Evolutionary conservation across 257 asterid species (phyloP).

Genomic region (Striga asiatica): DNA sequence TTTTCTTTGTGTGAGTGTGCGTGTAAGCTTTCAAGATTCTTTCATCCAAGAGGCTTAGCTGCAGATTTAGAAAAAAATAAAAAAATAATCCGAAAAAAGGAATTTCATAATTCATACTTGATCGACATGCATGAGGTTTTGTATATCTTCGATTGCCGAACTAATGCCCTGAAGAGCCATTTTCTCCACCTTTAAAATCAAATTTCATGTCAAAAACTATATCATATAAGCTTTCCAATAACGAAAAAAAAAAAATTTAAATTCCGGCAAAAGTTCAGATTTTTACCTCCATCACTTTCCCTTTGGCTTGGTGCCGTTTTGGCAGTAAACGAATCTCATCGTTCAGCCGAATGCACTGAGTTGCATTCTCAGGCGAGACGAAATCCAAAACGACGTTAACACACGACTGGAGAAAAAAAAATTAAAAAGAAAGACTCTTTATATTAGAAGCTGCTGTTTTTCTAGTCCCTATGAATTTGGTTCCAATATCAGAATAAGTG

Average conservation of each 20-base stretch:
- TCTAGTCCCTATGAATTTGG: no score
- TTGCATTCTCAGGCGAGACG: slow-evolving; percentile 85
- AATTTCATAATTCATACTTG: slow-evolving; percentile 27
- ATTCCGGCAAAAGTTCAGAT: background rate
- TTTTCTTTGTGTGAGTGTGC: no score
- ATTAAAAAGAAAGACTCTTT: slow-evolving; percentile 3
- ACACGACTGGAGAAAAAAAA: slow-evolving; percentile 57
- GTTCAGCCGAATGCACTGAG: slow-evolving; percentile 56
- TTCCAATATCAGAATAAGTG: no score
- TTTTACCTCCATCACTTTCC: slow-evolving; percentile 62
- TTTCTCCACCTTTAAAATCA: slow-evolving; percentile 57
- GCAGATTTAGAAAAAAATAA: background rate
- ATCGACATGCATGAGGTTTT: slow-evolving; percentile 29
- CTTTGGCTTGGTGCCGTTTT: slow-evolving; percentile 59
- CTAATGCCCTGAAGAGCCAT: slow-evolving; percentile 62
- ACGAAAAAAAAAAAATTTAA: background rate
- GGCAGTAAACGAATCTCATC: slow-evolving; percentile 91
- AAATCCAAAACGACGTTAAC: slow-evolving; percentile 70
- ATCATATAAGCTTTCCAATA: background rate
- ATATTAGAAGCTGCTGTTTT: no score
- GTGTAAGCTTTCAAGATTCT: background rate
- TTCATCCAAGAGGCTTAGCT: background rate
- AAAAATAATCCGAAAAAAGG: background rate
- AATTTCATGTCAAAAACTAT: background rate
- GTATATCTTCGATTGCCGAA: slow-evolving; percentile 58